Conservation (phyloP, 768 basidiomycete species). For the Crucibulum laeve region DNA sequence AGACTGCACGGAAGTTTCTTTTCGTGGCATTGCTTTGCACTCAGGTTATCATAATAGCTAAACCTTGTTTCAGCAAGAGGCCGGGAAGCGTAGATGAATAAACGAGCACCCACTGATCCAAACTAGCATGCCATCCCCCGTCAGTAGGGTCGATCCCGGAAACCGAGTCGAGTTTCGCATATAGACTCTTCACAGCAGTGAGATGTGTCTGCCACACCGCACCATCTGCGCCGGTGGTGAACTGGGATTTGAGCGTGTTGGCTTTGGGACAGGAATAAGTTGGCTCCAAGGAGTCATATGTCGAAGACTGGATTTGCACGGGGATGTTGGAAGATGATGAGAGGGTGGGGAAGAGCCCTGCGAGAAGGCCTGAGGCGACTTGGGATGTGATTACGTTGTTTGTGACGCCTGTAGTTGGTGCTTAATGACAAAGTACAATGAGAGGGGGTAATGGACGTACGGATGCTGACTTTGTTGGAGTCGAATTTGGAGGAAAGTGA, state of each 20-base stretch:
- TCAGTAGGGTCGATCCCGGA: constrained; percentile 36
- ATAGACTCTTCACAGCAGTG: constrained; percentile 29
- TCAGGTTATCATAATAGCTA: constrained; percentile 50
- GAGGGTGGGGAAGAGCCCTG: constrained; percentile 40
- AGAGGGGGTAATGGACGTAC: constrained; percentile 17
- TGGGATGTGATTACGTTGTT: constrained; percentile 52
- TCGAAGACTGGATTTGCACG: constrained; percentile 33
- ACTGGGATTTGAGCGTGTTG: constrained; percentile 23
- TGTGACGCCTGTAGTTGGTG: constrained; percentile 33
- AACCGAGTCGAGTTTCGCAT: constrained; percentile 35
- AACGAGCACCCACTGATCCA: constrained; percentile 38
- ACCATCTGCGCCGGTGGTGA: constrained; percentile 32
- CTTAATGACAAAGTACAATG: neutral
- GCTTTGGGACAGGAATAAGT: constrained; percentile 37
- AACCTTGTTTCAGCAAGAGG: neutral
- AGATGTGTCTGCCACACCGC: constrained; percentile 39
- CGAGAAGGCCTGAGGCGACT: constrained; percentile 41
- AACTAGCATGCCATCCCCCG: constrained; percentile 45
- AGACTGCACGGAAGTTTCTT: constrained; percentile 41
- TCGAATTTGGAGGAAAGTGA: constrained; percentile 29
- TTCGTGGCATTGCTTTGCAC: constrained; percentile 44
- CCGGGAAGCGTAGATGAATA: neutral
- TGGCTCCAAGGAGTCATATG: constrained; percentile 45
- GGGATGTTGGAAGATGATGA: constrained; percentile 14
- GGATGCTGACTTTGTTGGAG: constrained; percentile 27